Evolutionary conservation across 768 basidiomycete species (phyloP).

Genomic region (Agaricus sinodeliciosus): DNA sequence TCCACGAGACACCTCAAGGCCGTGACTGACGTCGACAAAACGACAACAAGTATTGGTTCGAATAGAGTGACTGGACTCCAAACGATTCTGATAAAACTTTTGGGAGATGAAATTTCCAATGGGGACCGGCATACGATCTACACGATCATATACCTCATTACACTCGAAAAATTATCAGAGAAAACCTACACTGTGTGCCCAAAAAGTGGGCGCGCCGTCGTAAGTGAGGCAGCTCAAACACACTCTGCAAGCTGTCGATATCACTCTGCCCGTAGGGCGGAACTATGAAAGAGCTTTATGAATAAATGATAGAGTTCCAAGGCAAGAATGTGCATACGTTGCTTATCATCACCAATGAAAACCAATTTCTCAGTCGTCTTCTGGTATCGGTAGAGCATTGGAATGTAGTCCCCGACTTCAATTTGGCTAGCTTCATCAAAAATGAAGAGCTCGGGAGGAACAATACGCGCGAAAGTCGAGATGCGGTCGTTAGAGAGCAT

Average conservation of each 20-base stretch:
- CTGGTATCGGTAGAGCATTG: slow-evolving; percentile 28
- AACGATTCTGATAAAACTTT: slow-evolving; percentile 45
- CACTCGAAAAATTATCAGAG: background rate
- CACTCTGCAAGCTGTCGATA: slow-evolving; percentile 42
- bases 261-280: slow-evolving; percentile 58
- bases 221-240: slow-evolving; percentile 57
- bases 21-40: slow-evolving; percentile 46
- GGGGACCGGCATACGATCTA: slow-evolving; percentile 58
- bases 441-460: slow-evolving; percentile 34
- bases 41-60: slow-evolving; percentile 33
- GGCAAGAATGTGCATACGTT: slow-evolving; percentile 19
- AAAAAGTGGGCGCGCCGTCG: slow-evolving; percentile 35
- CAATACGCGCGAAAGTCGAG: slow-evolving; percentile 18
- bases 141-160: background rate
- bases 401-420: slow-evolving; percentile 39
- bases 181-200: slow-evolving; percentile 51
- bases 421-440: slow-evolving; percentile 55
- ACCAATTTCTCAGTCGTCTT: slow-evolving; percentile 32
- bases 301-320: background rate
- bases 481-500: slow-evolving; percentile 46
- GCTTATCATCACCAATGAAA: slow-evolving; percentile 52
- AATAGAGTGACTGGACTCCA: slow-evolving; percentile 40
- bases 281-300: slow-evolving; percentile 30
- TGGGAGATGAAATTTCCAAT: slow-evolving; percentile 58
- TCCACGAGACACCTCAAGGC: slow-evolving; percentile 24